A percentile compares a stretch with the other conserved stretches of the same genome.
phyloP scores from a whole-genome alignment of 140 eudicot species.

The Erigeron philadelphicus region DNA sequence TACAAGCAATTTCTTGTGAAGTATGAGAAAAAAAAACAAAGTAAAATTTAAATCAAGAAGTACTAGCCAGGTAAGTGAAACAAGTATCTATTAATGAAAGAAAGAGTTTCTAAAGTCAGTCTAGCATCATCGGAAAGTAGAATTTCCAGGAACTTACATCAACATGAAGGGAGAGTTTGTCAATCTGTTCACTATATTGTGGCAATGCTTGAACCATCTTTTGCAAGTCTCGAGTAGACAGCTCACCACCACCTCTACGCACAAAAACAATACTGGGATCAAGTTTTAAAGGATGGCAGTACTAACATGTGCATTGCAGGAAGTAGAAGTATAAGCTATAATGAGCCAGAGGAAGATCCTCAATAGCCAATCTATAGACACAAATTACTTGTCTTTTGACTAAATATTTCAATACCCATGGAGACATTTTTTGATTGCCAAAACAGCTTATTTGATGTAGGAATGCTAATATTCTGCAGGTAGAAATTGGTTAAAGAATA shows the following conservation, averaged over 20 bases:
- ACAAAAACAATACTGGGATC: slow-evolving; percentile 15
- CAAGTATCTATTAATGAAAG: background rate
- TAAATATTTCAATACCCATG: background rate
- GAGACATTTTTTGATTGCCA: slow-evolving; percentile 4
- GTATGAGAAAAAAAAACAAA: background rate
- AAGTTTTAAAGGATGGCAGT: background rate
- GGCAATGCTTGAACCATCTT: slow-evolving; percentile 99
- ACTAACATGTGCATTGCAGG: slow-evolving; percentile 3
- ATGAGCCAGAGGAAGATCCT: background rate
- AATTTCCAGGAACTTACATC: slow-evolving; percentile 60
- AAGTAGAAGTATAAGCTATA: background rate
- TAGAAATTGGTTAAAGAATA: too few species aligned
- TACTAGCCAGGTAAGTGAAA: background rate
- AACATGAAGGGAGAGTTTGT: slow-evolving; percentile 91
- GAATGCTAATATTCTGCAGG: slow-evolving; percentile 5
- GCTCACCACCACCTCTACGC: slow-evolving; percentile 68
- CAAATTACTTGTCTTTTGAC: background rate
- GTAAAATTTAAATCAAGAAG: slow-evolving; percentile 1
- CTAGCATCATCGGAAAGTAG: slow-evolving; percentile 6
- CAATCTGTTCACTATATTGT: slow-evolving; percentile 96
- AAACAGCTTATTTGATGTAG: slow-evolving; percentile 2
- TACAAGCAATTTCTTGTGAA: background rate
- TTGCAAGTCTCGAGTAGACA: slow-evolving; percentile 94
- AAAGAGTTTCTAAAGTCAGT: slow-evolving; percentile 15
- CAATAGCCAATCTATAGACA: background rate